Evolutionary conservation across 768 basidiomycete species (phyloP).

Genomic region (Lactifluus volemus): DNA sequence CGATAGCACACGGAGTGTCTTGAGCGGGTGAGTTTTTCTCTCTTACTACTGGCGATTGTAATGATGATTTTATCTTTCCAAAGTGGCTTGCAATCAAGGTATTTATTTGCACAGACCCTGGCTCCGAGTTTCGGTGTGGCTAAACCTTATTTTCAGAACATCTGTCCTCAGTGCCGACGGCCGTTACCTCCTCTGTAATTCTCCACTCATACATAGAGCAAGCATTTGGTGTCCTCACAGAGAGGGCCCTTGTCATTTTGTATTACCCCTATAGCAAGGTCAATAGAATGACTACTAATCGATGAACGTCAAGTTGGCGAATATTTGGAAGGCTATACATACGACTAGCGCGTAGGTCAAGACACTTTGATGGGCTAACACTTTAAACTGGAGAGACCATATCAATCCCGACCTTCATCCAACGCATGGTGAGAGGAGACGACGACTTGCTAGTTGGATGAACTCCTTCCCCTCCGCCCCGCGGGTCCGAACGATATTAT

Average conservation of each 20-base stretch:
- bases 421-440: too few relatives aligned
- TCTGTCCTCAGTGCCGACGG: constrained; percentile 86
- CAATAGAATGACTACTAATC: neutral
- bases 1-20: constrained; percentile 78
- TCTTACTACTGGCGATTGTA: neutral
- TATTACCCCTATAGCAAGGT: neutral
- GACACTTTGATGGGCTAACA: too few relatives aligned
- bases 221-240: neutral
- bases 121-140: neutral
- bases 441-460: too few relatives aligned
- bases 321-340: neutral
- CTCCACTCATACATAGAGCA: neutral
- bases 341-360: too few relatives aligned
- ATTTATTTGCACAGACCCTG: neutral
- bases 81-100: constrained; percentile 74
- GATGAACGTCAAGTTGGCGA: neutral
- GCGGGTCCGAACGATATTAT: too few relatives aligned
- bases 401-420: too few relatives aligned
- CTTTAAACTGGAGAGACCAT: too few relatives aligned
- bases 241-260: neutral
- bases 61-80: constrained; percentile 18
- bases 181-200: constrained; percentile 68
- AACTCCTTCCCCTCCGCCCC: too few relatives aligned
- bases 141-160: constrained; percentile 44
- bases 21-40: constrained; percentile 47